A percentile compares a stretch with the other conserved stretches of the same genome.
These are phyloP conservation scores for Paramecium pentaurelia DNA, from an alignment of 73 alveolate genomes.

Conservation along the genomic window DNA sequence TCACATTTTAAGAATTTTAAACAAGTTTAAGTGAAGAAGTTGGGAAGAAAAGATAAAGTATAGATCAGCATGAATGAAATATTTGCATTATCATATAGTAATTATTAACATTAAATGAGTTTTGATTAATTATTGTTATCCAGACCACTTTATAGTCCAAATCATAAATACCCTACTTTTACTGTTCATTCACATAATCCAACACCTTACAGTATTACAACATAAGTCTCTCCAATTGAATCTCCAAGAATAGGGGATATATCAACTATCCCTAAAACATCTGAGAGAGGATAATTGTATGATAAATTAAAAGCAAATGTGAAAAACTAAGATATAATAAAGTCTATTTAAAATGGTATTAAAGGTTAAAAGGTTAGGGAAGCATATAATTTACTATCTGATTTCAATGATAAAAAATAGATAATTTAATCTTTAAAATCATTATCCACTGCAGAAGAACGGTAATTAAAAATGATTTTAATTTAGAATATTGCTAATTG, in stretches of 20 bases:
- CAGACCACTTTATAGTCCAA: background rate
- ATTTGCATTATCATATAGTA: background rate
- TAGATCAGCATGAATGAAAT: conserved; percentile 29
- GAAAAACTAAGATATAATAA: background rate
- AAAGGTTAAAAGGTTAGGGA: background rate
- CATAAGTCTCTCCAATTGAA: background rate
- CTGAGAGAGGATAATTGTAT: background rate
- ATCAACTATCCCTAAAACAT: background rate
- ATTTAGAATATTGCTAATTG: background rate
- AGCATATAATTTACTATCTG: conserved; percentile 8
- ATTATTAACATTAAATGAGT: background rate
- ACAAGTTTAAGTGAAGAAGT: conserved; percentile 9
- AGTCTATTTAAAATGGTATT: background rate
- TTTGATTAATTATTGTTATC: background rate
- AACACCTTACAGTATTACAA: background rate
- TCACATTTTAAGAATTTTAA: conserved; percentile 31
- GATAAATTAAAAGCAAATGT: background rate
- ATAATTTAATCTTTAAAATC: background rate
- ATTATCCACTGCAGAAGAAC: background rate
- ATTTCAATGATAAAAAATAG: conserved; percentile 12
- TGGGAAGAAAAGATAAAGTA: background rate
- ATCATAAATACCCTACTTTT: background rate
- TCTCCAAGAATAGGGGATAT: background rate
- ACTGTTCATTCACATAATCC: conserved; percentile 1
- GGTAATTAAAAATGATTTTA: background rate